These are phyloP conservation scores for Aspergillus homomorphus DNA, from an alignment of 495 filamentous ascomycete genomes.

Conservation along the genomic window DNA sequence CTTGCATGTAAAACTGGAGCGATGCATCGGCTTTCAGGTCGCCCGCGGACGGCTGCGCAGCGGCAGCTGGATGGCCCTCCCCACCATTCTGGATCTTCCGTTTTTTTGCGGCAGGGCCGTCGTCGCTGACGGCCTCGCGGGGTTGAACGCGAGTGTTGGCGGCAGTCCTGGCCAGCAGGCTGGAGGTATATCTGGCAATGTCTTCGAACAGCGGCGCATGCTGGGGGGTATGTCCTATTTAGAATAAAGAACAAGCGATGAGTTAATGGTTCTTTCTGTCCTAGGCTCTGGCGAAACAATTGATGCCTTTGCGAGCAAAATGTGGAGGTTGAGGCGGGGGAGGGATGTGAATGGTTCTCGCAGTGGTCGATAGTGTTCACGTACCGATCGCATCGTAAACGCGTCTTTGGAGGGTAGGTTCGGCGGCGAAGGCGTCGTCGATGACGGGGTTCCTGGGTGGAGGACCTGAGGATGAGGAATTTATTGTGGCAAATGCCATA, in stretches of 20 bases:
- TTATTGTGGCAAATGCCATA: constrained; percentile 48
- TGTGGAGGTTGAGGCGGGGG: background rate
- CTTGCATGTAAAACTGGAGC: constrained; percentile 56
- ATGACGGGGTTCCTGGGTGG: constrained; percentile 30
- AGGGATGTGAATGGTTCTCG: background rate
- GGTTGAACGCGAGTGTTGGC: constrained; percentile 24
- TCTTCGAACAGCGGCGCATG: constrained; percentile 45
- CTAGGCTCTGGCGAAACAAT: background rate
- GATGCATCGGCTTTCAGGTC: constrained; percentile 40
- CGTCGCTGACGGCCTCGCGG: constrained; percentile 22
- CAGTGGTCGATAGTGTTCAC: constrained; percentile 9
- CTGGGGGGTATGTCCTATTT: constrained; percentile 38
- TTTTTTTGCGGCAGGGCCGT: constrained; percentile 50
- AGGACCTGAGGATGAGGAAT: constrained; percentile 21
- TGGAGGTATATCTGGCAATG: constrained; percentile 47
- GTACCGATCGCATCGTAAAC: constrained; percentile 51
- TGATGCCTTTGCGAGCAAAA: background rate
- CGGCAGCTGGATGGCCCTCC: constrained; percentile 33
- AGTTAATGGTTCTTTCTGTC: background rate
- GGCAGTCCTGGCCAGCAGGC: constrained; percentile 39
- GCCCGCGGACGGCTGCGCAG: constrained; percentile 31
- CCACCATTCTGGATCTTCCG: constrained; percentile 52
- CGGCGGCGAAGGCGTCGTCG: constrained; percentile 46
- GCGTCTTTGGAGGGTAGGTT: constrained; percentile 42
- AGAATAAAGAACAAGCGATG: constrained; percentile 15